Conservation (phyloP, 495 filamentous ascomycete species). For the Aspergillus baeticus region DNA sequence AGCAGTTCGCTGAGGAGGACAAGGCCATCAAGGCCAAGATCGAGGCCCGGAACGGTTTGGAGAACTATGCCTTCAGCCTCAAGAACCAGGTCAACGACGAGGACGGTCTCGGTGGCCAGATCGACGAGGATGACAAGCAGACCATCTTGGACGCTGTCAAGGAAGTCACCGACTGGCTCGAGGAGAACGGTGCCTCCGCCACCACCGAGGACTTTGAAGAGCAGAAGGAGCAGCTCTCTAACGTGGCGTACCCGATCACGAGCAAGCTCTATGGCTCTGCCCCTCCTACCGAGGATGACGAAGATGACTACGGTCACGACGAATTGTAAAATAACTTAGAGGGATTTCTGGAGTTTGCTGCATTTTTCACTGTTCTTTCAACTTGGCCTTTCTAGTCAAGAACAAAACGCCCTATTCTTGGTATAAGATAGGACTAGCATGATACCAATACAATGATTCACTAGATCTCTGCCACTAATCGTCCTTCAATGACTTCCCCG, state of each 20-base stretch:
- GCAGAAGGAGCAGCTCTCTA: slow-evolving; percentile 98
- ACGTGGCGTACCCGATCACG: slow-evolving; percentile 97
- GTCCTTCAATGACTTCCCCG: slow-evolving; percentile 10
- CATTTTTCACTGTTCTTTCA: slow-evolving; percentile 12
- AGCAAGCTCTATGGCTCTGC: slow-evolving; percentile 87
- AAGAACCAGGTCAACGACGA: slow-evolving; percentile 99
- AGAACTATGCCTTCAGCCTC: slow-evolving; percentile 95
- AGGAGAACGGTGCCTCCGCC: slow-evolving; percentile 88
- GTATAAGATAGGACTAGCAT: slow-evolving; percentile 21
- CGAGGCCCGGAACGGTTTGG: slow-evolving; percentile 90
- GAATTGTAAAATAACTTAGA: slow-evolving; percentile 72
- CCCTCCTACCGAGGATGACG: slow-evolving; percentile 62
- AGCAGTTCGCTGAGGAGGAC: slow-evolving; percentile 98
- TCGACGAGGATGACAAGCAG: slow-evolving; percentile 99
- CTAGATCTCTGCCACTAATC: not conserved
- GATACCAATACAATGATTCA: slow-evolving; percentile 30
- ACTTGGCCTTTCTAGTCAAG: not conserved
- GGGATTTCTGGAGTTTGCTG: slow-evolving; percentile 46
- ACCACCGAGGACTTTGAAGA: slow-evolving; percentile 94
- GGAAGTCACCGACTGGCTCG: slow-evolving; percentile 96
- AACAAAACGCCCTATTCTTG: slow-evolving; percentile 8
- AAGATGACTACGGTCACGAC: slow-evolving; percentile 78
- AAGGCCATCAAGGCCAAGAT: slow-evolving; percentile 95
- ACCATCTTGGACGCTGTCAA: slow-evolving; percentile 94
- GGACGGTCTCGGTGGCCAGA: slow-evolving; percentile 95